Evolutionary conservation across 2,329 filamentous ascomycete genomes (phyloP), one percentile per base, ranked within the genome.

Genomic region (Arthrinium puccinioides): DNA sequence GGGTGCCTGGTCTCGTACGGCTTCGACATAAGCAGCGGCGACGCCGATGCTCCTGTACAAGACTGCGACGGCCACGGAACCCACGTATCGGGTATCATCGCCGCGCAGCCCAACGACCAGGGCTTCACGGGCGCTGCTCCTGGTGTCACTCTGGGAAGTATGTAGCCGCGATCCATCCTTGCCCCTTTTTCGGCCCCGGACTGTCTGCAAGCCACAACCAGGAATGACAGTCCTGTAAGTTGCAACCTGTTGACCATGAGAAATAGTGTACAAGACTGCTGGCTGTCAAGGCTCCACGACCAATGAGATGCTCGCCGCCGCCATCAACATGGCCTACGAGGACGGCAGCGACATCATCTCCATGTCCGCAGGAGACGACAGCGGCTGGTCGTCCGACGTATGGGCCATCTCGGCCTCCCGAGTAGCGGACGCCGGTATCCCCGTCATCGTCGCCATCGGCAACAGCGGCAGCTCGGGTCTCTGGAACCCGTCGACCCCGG

Each of bases 1-100:
- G 69, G 67, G 0, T 72, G 61, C 44, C 56, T 70, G 20, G 61
- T 75, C 10, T 56, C 59, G 6, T 62, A 62, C 41, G 70, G 71
- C 3, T 66, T 61, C 40, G 69, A 73, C 38, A 57, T 73, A 35
- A 57, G 65, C 7, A 68, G 66, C 5, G 63, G 70, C 36, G 54
- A 57, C 24, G 57, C 54, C 18, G 36, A 35, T 4, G 39, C 39
- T 3, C 38, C 35, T 13, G 38, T 40, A 19, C 60, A 59, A 5
- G 46, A 51, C 0, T 64, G 65, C 0, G 63, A 65, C 29, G 38
- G 45, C 2, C 64, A 70, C 15, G 32, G 34, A 14, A 69, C 67
- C 0, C 64, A 67, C 40, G 60, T 67, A 19, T 56, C 66, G 8
- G 67, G 68, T 26, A 67, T 67, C 38, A 62, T 72, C 35, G 66